Conservation (phyloP, 2,329 filamentous ascomycete genomes). For the Aspergillus felis region DNA sequence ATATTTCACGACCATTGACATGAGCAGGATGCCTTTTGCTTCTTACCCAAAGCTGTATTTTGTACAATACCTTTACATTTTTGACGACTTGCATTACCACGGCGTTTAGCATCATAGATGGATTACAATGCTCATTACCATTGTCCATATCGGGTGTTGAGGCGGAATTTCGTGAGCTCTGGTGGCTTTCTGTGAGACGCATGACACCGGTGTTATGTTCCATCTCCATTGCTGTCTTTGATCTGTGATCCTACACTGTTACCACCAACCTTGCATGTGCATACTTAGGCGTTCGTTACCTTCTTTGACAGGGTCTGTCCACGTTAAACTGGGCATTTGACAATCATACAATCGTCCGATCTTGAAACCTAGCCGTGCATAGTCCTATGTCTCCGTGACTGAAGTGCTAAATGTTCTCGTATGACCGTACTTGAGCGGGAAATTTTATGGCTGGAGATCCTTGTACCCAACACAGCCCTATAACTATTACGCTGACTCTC, state of each 20-base stretch:
- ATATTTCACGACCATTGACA: conserved; percentile 25
- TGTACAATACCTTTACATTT: conserved; percentile 12
- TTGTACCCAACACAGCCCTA: background rate
- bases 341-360: background rate
- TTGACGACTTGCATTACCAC: conserved; percentile 18
- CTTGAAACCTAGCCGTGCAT: background rate
- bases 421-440: background rate
- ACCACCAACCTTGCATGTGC: background rate
- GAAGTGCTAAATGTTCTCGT: no score
- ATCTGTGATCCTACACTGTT: background rate
- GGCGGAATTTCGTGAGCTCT: conserved; percentile 7
- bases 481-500: background rate
- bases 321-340: background rate
- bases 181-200: conserved; percentile 4
- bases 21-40: conserved; percentile 22
- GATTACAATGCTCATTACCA: background rate
- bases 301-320: background rate
- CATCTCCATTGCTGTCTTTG: background rate
- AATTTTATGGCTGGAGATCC: background rate
- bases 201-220: conserved; percentile 10
- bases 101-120: conserved; percentile 18
- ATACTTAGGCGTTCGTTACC: conserved; percentile 1
- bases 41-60: conserved; percentile 8
- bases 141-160: conserved; percentile 1
- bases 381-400: no score